Percentiles rank a stretch among this genome's conserved stretches.
Evolutionary conservation across 768 basidiomycete genomes (phyloP).

Genomic region (Pleurotus platypus): DNA sequence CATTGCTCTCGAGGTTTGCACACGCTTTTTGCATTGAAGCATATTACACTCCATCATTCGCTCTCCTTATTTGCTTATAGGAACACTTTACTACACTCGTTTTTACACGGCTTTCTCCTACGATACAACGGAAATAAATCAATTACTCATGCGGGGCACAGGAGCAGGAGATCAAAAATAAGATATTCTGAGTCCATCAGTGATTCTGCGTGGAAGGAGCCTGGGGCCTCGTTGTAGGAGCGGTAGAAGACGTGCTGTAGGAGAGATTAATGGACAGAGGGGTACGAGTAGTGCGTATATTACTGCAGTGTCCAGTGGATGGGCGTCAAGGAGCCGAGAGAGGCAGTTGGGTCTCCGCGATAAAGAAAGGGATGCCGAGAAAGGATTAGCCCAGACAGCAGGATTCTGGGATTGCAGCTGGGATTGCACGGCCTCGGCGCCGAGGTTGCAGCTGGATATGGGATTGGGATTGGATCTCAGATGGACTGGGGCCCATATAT

Average conservation of each 20-base stretch:
- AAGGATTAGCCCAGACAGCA: background rate
- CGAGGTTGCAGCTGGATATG: constrained; percentile 1
- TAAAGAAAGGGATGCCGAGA: background rate
- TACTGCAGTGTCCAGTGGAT: too few species aligned
- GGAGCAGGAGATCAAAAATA: too few species aligned
- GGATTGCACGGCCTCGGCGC: constrained; percentile 8
- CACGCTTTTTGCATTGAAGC: background rate
- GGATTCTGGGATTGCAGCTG: background rate
- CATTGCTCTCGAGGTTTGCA: background rate
- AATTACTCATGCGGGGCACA: too few species aligned
- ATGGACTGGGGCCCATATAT: background rate
- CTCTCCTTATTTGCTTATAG: background rate
- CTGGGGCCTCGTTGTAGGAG: too few species aligned
- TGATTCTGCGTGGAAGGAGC: too few species aligned
- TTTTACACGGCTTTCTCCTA: background rate
- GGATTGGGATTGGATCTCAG: background rate
- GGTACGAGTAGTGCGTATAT: too few species aligned
- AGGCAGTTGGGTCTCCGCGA: background rate
- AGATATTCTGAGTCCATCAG: too few species aligned
- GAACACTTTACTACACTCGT: background rate
- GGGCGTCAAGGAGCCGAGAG: too few species aligned
- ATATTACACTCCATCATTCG: background rate
- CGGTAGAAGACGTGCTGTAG: too few species aligned
- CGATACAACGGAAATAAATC: background rate
- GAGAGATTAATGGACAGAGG: too few species aligned